Percentiles rank a stretch among this genome's conserved stretches.
Conservation (phyloP, 441 rosid species). For the Gossypium laxum region DNA sequence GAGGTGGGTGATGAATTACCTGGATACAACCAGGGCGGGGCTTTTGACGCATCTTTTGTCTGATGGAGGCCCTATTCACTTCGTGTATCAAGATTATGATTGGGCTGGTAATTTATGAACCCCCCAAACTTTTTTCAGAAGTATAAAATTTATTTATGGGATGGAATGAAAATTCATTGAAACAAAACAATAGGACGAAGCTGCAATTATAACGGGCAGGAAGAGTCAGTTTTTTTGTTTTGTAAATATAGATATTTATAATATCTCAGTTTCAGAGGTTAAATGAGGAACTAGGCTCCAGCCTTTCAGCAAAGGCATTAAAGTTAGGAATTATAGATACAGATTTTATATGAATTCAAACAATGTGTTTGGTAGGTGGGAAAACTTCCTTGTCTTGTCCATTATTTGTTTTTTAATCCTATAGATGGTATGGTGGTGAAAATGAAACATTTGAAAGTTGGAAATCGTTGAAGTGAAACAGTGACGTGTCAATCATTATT, state of each 20-base stretch:
- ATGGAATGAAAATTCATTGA: neutral
- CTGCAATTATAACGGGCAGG: neutral
- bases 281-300: neutral
- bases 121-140: neutral
- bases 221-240: neutral
- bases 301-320: neutral
- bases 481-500: too few relatives aligned
- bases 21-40: constrained; percentile 68
- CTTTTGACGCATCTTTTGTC: constrained; percentile 60
- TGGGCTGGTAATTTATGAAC: constrained; percentile 54
- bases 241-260: neutral
- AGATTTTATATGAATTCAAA: neutral
- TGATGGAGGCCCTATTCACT: constrained; percentile 53
- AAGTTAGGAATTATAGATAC: neutral
- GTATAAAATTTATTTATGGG: neutral
- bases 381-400: neutral
- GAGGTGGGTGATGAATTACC: constrained; percentile 56
- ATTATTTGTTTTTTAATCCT: neutral
- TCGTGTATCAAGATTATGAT: constrained; percentile 59
- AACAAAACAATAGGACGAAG: neutral
- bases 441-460: neutral
- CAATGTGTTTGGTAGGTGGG: neutral
- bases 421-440: neutral
- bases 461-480: neutral
- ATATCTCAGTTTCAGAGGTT: neutral